Base-by-base conservation (phyloP, 495 filamentous ascomycete genomes). In the Neurospora sp. region DNA sequence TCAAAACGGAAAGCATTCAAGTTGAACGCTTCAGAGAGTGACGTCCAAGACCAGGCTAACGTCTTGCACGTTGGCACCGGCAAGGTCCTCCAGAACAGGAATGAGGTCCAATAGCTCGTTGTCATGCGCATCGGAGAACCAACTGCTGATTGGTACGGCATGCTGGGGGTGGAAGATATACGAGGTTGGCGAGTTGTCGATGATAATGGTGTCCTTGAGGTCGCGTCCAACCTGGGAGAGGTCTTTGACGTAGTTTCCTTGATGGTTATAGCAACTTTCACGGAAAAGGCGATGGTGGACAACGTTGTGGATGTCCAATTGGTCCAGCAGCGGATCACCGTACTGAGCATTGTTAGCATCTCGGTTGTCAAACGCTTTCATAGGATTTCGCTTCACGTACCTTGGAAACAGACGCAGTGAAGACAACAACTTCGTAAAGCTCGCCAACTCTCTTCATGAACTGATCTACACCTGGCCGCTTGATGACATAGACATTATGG, bases 151-250 rank as follows among this genome's bases (percentile, higher is more conserved):
- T 31, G 96, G 96, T 66, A 99, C 96, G 73, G 96, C 96, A 82
- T 99, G 96, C 85, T 99, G 95, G 16, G 96, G 96, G 78, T 99
- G 96, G 87, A 99, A 99, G 79, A 98, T 98, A 84, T 99, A 99
- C 27, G 95, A 97, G 18, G 96, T 99, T 20, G 96, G 96, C 31
- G 96, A 98, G 83, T 99, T 99, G 85, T 99, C 96, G 79, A 99
- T 99, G 80, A 99, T 99, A 80, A 99, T 99, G 4, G 95, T 98
- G 79, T 98, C 96, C 78, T 91, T 92, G 69, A 99, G 90, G 83
- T 99, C 94, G 71, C 96, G 92, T 70, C 96, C 96, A 71, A 99
- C 89, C 86, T 98, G 96, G 18, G 96, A 98, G 39, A 99, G 89
- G 80, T 99, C 96, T 88, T 99, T 99, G 76, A 99, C 96, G 79